Evolutionary conservation across 257 asterid species (phyloP).

Genomic region (Leptodermis oblonga): DNA sequence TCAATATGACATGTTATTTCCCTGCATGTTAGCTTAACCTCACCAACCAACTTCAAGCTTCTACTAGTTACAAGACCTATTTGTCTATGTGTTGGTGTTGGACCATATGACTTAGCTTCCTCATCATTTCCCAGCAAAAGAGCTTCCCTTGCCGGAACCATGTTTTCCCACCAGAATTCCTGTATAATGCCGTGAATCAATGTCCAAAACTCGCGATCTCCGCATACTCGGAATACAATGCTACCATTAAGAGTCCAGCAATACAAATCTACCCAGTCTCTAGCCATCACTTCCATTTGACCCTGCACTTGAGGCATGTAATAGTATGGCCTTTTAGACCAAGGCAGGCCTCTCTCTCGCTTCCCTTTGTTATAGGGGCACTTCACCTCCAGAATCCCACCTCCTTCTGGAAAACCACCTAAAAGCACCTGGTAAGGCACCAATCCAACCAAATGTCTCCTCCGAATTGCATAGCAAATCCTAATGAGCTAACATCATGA

Average conservation of each 20-base stretch:
- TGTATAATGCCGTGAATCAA: constrained; percentile 59
- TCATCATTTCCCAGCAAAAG: too few species aligned
- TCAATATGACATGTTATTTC: constrained; percentile 82
- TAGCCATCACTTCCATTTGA: constrained; percentile 89
- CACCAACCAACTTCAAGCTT: constrained; percentile 70
- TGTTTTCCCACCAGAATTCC: too few species aligned
- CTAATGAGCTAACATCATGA: constrained; percentile 63
- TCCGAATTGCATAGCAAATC: constrained; percentile 73
- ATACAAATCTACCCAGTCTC: constrained; percentile 90
- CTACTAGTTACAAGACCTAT: constrained; percentile 65
- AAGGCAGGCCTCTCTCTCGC: constrained; percentile 72
- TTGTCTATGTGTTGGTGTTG: too few species aligned
- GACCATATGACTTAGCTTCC: too few species aligned
- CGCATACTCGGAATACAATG: constrained; percentile 62
- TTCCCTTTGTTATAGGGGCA: constrained; percentile 91
- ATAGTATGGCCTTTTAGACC: constrained; percentile 75
- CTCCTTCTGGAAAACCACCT: constrained; percentile 52
- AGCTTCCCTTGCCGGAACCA: too few species aligned
- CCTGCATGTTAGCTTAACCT: constrained; percentile 70
- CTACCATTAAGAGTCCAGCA: constrained; percentile 98
- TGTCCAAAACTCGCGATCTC: constrained; percentile 75
- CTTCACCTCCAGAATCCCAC: constrained; percentile 90
- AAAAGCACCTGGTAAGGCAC: constrained; percentile 95
- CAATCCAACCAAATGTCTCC: constrained; percentile 66
- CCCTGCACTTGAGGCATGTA: constrained; percentile 99